Evolutionary conservation across 768 basidiomycete species (phyloP).

Genomic region (Agaricus sinodeliciosus): DNA sequence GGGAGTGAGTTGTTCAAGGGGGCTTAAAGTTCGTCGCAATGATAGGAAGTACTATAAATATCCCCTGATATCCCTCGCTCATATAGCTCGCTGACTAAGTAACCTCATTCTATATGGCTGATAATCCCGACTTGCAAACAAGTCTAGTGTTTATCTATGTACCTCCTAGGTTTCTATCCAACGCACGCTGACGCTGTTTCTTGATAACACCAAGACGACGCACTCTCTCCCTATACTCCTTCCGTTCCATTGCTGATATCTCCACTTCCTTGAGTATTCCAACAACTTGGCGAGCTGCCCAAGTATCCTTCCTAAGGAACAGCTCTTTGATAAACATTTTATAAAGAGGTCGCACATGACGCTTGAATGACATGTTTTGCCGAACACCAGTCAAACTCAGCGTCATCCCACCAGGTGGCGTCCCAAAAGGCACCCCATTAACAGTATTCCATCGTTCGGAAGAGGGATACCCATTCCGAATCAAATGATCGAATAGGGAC

Average conservation of each 20-base stretch:
- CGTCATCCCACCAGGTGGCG: slow-evolving; percentile 17
- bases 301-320: slow-evolving; percentile 44
- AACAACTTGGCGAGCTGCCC: slow-evolving; percentile 45
- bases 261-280: slow-evolving; percentile 48
- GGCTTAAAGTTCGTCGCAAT: too few relatives aligned
- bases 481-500: slow-evolving; percentile 57
- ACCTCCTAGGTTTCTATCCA: not conserved
- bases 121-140: too few relatives aligned
- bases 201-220: slow-evolving; percentile 25
- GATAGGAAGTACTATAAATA: too few relatives aligned
- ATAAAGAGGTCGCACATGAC: slow-evolving; percentile 62
- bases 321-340: slow-evolving; percentile 69
- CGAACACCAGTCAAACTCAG: slow-evolving; percentile 32
- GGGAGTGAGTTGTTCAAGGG: too few relatives aligned
- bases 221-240: slow-evolving; percentile 25
- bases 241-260: slow-evolving; percentile 19
- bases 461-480: slow-evolving; percentile 53
- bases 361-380: slow-evolving; percentile 42
- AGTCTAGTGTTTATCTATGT: not conserved
- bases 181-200: slow-evolving; percentile 15
- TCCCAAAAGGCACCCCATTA: slow-evolving; percentile 39
- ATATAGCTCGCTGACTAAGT: slow-evolving; percentile 2
- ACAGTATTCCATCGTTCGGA: slow-evolving; percentile 21
- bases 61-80: too few relatives aligned
- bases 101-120: not conserved